These are phyloP conservation scores for Pseudogymnoascus sp. DNA, from an alignment of 2,329 filamentous ascomycete genomes.

Conservation along the genomic window DNA sequence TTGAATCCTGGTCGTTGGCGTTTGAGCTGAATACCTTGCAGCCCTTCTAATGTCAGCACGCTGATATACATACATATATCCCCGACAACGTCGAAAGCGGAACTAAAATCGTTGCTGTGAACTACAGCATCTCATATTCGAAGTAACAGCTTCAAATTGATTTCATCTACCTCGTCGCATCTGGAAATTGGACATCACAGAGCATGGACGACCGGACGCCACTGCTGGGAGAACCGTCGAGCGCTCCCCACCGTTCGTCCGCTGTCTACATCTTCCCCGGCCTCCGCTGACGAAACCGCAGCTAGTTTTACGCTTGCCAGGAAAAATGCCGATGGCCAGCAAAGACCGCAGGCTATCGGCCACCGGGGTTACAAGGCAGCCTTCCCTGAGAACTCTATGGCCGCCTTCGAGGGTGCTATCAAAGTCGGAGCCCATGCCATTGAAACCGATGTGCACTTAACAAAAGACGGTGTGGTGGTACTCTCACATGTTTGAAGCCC, in stretches of 20 bases:
- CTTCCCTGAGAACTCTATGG: slow-evolving; percentile 81
- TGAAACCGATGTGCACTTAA: slow-evolving; percentile 82
- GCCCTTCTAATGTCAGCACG: not conserved
- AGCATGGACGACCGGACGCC: not conserved
- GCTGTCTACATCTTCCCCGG: not conserved
- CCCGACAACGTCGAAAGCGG: not conserved
- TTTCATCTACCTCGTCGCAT: no score
- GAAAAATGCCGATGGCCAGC: slow-evolving; percentile 18
- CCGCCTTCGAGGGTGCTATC: slow-evolving; percentile 66
- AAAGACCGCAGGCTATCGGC: slow-evolving; percentile 63
- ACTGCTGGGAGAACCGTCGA: not conserved
- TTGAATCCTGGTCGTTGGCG: not conserved
- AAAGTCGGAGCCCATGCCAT: slow-evolving; percentile 69
- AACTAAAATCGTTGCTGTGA: not conserved
- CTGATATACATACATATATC: not conserved
- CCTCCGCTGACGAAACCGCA: slow-evolving; percentile 13
- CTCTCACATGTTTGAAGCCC: slow-evolving; percentile 58
- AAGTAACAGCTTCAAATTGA: not conserved
- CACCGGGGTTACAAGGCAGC: slow-evolving; percentile 72
- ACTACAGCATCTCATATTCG: not conserved
- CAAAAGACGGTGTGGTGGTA: slow-evolving; percentile 75
- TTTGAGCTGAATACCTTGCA: not conserved
- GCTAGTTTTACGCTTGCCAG: slow-evolving; percentile 22
- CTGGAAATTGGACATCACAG: not conserved
- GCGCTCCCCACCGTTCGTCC: not conserved